Evolutionary conservation across 129 eudicot species (phyloP).

Genomic region (Kitagawia praeruptora): DNA sequence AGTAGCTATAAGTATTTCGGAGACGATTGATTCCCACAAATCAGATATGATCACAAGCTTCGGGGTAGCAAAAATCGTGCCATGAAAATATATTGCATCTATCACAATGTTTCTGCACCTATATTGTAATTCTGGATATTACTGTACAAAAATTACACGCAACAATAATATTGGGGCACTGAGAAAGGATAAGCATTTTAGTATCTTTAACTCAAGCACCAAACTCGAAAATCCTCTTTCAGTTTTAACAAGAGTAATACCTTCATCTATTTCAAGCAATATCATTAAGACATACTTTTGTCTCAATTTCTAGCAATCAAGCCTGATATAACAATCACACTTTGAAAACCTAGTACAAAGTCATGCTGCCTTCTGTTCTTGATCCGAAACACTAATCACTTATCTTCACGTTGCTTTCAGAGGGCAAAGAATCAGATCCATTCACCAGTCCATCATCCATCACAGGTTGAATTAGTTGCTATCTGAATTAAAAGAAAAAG

Average conservation of each 20-base stretch:
- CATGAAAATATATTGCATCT: not conserved
- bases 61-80: not conserved
- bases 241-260: not conserved
- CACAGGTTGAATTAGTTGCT: not conserved
- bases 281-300: not conserved
- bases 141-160: not conserved
- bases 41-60: not conserved
- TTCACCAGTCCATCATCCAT: not conserved
- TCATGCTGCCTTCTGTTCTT: not conserved
- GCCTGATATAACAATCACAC: not conserved
- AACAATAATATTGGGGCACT: not conserved
- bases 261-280: not conserved
- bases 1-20: slow-evolving; percentile 39
- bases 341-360: not conserved
- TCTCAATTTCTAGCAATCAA: not conserved
- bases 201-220: not conserved
- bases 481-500: not conserved
- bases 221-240: not conserved
- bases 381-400: not conserved
- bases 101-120: not conserved
- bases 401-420: not conserved
- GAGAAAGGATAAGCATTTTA: not conserved
- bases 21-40: slow-evolving; percentile 70
- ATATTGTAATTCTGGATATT: not conserved
- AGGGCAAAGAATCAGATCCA: not conserved